Evolutionary conservation across 805 yeast species (phyloP), one percentile per base, ranked within the genome.

Genomic region (Ogataea trehaloabstinens): DNA sequence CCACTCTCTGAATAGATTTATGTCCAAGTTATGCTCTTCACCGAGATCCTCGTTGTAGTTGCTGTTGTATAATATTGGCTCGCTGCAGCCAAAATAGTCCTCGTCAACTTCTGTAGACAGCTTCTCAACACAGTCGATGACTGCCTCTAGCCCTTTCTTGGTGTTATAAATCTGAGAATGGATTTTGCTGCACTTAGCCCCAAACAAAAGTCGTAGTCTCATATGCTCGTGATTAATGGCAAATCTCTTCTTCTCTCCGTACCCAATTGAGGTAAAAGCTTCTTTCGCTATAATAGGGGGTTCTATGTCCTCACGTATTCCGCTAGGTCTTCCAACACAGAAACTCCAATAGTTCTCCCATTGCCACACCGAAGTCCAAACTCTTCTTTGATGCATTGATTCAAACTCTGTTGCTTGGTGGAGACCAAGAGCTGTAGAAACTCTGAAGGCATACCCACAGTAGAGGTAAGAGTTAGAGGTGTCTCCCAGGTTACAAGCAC

Each of bases 311-410:
- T 45, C 51, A 21, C 49, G 35, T n/a, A 32, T 30, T 5, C 44
- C 37, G 22, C 52, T 43, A 12, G 56, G 56, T 31, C 50, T 46
- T 2, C 58, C 58, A 10, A 53, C 55, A 38, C 55, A 53, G 24
- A 52, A 51, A 25, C 58, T 50, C 58, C 58, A 53, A 34, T 50
- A 53, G 16, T 46, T 40, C 15, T 53, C 58, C 48, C 53, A 53
- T 17, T 48, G 53, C 56, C 55, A 52, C 3, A 44, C 42, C 12
- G 40, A 41, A 12, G 31, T 43, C 58, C 58, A 53, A 5, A 47
- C 47, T 38, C 58, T 37, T n/a, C 35, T 25, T 6, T 43, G 45
- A 25, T 48, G 52, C 6, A 34, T 17, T 7, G 42, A 38, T 6
- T 46, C 53, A 24, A 24, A 24, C n/a, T n/a, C n/a, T n/a, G n/a